Evolutionary conservation across 2,329 filamentous ascomycete genomes (phyloP).

Genomic region (Pseudogymnoascus sp.): DNA sequence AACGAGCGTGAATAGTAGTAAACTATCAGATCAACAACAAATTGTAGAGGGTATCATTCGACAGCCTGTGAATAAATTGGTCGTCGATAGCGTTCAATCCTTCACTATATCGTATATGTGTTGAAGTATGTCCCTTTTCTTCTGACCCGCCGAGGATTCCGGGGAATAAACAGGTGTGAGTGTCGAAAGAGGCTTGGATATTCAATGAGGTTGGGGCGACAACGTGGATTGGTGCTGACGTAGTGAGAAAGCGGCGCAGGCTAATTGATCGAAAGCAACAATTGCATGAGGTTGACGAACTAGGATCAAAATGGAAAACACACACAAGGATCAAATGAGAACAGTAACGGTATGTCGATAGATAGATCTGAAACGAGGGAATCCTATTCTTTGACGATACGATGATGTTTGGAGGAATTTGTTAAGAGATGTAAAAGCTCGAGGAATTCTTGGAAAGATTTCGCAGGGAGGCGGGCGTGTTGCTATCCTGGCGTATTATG

Average conservation of each 20-base stretch:
- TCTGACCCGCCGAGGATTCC: background rate
- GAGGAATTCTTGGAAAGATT: background rate
- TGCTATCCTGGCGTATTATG: background rate
- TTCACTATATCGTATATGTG: background rate
- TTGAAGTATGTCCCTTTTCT: background rate
- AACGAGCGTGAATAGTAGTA: slow-evolving; percentile 9
- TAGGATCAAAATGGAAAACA: background rate
- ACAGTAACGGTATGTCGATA: background rate
- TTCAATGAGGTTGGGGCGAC: slow-evolving; percentile 1
- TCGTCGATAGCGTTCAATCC: background rate
- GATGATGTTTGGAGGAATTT: background rate
- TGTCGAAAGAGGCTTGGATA: background rate
- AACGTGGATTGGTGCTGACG: slow-evolving; percentile 5
- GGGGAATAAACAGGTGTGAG: background rate
- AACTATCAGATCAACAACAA: slow-evolving; percentile 1
- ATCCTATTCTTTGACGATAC: background rate
- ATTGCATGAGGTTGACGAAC: background rate
- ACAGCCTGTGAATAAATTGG: background rate
- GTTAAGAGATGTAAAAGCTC: background rate
- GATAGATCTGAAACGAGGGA: background rate
- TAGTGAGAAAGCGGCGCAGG: background rate
- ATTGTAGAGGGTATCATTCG: background rate
- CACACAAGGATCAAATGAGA: background rate
- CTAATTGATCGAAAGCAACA: background rate
- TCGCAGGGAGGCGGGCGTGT: background rate